These are phyloP conservation scores for Colletotrichum sp. DNA, from an alignment of 2,329 filamentous ascomycete species.

Conservation along the genomic window DNA sequence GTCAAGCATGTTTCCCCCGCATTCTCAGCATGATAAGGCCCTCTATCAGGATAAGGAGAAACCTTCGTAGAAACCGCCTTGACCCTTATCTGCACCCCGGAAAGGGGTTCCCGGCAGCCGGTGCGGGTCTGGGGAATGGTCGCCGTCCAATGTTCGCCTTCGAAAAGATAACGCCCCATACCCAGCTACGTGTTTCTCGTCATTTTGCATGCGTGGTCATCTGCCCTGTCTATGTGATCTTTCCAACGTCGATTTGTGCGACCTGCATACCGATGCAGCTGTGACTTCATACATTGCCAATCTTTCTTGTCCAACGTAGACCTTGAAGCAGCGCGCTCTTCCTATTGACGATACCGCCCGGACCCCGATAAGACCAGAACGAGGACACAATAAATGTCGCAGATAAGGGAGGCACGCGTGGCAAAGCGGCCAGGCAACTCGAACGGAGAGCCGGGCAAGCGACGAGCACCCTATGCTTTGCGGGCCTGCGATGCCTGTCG, in stretches of 20 bases:
- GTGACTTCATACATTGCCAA: background rate
- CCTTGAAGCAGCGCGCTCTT: background rate
- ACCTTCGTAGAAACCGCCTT: background rate
- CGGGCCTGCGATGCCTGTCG: conserved; percentile 29
- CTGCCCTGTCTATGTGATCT: background rate
- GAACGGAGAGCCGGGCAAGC: background rate
- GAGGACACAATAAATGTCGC: background rate
- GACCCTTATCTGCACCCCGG: background rate
- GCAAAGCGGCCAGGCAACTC: background rate
- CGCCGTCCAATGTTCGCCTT: background rate
- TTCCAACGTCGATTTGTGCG: background rate
- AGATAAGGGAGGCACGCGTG: background rate
- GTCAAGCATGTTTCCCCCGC: background rate
- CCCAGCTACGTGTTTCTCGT: background rate
- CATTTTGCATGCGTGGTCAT: background rate
- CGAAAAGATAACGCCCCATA: background rate
- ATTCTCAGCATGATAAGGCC: background rate
- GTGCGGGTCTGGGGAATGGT: background rate
- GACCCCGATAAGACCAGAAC: background rate
- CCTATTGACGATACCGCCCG: background rate
- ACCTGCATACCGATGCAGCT: background rate
- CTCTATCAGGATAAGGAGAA: background rate
- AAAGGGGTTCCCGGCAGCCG: background rate
- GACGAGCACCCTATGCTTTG: conserved; percentile 24
- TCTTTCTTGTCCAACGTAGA: background rate